Evolutionary conservation across 768 basidiomycete species (phyloP).

Genomic region (Agaricus subrufescens): DNA sequence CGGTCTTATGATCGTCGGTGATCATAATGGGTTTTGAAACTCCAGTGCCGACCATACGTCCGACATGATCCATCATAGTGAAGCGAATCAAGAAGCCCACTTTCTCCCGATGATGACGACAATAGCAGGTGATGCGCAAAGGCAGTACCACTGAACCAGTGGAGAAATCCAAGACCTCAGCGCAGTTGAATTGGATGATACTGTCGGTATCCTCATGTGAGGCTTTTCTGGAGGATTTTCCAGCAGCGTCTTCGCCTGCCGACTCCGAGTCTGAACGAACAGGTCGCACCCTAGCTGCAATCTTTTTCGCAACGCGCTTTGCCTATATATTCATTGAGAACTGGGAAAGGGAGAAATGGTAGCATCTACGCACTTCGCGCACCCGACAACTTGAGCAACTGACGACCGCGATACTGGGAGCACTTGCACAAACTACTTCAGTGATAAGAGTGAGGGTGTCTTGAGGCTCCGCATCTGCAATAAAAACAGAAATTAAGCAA

Average conservation of each 20-base stretch:
- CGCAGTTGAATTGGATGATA: slow-evolving; percentile 95
- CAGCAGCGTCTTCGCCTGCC: slow-evolving; percentile 42
- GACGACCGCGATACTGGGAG: slow-evolving; percentile 70
- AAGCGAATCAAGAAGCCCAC: slow-evolving; percentile 90
- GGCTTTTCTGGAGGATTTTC: slow-evolving; percentile 39
- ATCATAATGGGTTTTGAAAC: slow-evolving; percentile 93
- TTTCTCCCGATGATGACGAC: slow-evolving; percentile 97
- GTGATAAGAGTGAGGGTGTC: slow-evolving; percentile 71
- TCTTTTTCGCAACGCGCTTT: slow-evolving; percentile 85
- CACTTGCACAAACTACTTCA: slow-evolving; percentile 75
- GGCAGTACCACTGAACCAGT: slow-evolving; percentile 87
- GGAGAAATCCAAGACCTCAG: slow-evolving; percentile 84
- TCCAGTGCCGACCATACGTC: slow-evolving; percentile 77
- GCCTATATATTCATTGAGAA: slow-evolving; percentile 40
- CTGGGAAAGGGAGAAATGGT: not conserved
- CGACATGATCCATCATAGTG: slow-evolving; percentile 74
- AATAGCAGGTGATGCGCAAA: slow-evolving; percentile 95
- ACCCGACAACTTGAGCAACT: slow-evolving; percentile 87
- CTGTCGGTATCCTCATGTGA: slow-evolving; percentile 66
- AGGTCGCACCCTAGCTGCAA: slow-evolving; percentile 79
- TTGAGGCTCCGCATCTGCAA: slow-evolving; percentile 57
- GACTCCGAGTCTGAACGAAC: slow-evolving; percentile 73
- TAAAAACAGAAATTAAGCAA: slow-evolving; percentile 7
- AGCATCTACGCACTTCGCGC: slow-evolving; percentile 59
- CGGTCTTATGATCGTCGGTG: slow-evolving; percentile 98